These are phyloP conservation scores for Podochytrium sp. DNA, from an alignment of 192 early-diverging fungal genomes.

Conservation along the genomic window DNA sequence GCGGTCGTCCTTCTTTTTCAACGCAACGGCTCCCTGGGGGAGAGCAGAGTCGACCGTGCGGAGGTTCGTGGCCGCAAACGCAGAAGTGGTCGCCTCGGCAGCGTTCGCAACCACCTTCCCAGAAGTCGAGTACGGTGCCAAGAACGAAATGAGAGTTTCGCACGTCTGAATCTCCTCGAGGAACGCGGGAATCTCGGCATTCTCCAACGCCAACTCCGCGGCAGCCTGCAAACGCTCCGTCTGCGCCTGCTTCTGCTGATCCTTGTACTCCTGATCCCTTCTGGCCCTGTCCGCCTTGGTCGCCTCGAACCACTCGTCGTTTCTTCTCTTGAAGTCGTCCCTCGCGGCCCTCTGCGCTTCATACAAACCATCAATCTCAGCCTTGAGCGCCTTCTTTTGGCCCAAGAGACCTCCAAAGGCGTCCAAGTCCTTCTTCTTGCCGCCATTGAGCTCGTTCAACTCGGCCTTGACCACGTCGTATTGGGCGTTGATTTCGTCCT, in stretches of 20 bases:
- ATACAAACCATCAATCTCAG: conserved; percentile 72
- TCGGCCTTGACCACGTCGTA: conserved; percentile 74
- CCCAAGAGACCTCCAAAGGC: conserved; percentile 68
- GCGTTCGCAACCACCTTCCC: conserved; percentile 34
- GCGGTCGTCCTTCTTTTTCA: conserved; percentile 74
- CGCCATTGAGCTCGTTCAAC: conserved; percentile 67
- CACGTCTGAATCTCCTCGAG: conserved; percentile 83
- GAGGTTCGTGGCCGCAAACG: conserved; percentile 38
- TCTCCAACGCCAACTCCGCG: conserved; percentile 79
- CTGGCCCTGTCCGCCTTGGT: conserved; percentile 71
- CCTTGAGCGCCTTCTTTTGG: conserved; percentile 73
- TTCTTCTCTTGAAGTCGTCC: conserved; percentile 71
- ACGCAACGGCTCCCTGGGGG: conserved; percentile 74
- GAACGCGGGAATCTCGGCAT: conserved; percentile 87
- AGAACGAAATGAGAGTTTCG: conserved; percentile 77
- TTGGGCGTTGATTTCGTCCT: conserved; percentile 64
- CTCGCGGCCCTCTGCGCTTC: conserved; percentile 68
- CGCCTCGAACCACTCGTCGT: conserved; percentile 75
- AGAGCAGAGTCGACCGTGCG: conserved; percentile 67
- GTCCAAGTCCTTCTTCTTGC: conserved; percentile 65
- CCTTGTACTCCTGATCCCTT: conserved; percentile 70
- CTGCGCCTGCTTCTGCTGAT: conserved; percentile 67
- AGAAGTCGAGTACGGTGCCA: conserved; percentile 50
- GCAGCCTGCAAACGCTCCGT: conserved; percentile 68
- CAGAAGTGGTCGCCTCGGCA: conserved; percentile 47